Percentiles rank a stretch among this genome's conserved stretches.
Conservation (phyloP, 306 rosid species). For the Lablab purpureus region DNA sequence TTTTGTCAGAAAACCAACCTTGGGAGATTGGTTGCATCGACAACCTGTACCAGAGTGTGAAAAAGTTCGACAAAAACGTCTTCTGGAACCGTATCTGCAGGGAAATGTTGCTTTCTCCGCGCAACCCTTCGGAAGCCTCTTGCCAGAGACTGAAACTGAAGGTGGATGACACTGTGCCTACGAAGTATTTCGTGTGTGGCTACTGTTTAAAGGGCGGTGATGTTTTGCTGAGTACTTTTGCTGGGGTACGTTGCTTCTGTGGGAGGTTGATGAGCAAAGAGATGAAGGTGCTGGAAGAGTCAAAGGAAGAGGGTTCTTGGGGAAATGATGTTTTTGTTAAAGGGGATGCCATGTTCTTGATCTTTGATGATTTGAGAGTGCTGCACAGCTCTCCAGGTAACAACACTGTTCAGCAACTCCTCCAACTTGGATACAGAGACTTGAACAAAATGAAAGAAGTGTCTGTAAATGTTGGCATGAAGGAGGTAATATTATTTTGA, state of each 20-base stretch:
- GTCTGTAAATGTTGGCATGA: background rate
- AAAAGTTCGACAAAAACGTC: background rate
- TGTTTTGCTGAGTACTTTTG: slow-evolving; percentile 29
- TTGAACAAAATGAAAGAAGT: slow-evolving; percentile 4
- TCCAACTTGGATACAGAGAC: background rate
- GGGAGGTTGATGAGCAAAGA: background rate
- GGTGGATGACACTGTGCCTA: slow-evolving; percentile 37
- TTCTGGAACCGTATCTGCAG: slow-evolving; percentile 11
- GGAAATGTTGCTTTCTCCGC: slow-evolving; percentile 23
- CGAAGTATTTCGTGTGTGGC: slow-evolving; percentile 7
- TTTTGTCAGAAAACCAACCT: background rate
- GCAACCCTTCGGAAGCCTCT: background rate
- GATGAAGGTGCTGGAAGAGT: background rate
- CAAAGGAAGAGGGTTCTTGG: background rate
- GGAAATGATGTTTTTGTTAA: slow-evolving; percentile 16
- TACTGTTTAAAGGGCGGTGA: background rate
- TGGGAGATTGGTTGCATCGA: slow-evolving; percentile 12
- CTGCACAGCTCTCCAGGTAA: background rate
- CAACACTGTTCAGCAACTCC: background rate
- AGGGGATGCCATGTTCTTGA: background rate
- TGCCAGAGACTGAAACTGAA: slow-evolving; percentile 14
- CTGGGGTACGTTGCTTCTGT: background rate
- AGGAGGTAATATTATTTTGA: slow-evolving; percentile 18
- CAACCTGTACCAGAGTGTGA: slow-evolving; percentile 4
- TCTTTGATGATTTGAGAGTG: slow-evolving; percentile 36